These are phyloP conservation scores for Pochonia chlamydosporia DNA, from an alignment of 2,329 filamentous ascomycete genomes.

Conservation along the genomic window DNA sequence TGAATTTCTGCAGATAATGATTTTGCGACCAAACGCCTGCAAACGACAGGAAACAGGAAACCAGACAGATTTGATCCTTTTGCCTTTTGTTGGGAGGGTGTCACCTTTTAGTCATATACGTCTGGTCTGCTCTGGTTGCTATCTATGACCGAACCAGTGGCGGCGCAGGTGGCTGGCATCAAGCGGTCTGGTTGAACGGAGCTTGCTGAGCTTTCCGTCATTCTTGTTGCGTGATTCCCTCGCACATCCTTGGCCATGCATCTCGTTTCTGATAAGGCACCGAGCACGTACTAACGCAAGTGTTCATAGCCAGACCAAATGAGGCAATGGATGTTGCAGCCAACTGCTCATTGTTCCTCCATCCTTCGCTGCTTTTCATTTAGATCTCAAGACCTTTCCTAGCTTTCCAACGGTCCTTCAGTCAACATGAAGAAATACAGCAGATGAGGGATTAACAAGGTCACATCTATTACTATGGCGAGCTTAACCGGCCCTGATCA, in stretches of 20 bases:
- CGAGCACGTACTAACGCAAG: not conserved
- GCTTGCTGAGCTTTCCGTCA: not conserved
- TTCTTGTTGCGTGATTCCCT: slow-evolving; percentile 1
- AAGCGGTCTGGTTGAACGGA: slow-evolving; percentile 5
- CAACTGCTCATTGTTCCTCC: not conserved
- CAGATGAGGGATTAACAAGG: too few relatives aligned
- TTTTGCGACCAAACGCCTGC: not conserved
- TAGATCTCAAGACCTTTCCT: not conserved
- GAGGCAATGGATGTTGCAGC: not conserved
- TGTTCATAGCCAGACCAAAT: not conserved
- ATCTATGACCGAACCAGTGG: not conserved
- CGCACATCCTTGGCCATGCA: not conserved
- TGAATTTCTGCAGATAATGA: not conserved
- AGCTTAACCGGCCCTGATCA: too few relatives aligned
- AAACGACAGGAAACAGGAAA: not conserved
- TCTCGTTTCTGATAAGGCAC: not conserved
- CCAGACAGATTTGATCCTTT: not conserved
- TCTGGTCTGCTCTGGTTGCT: not conserved
- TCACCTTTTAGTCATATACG: slow-evolving; percentile 1
- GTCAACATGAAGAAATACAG: too few relatives aligned
- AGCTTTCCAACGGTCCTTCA: too few relatives aligned
- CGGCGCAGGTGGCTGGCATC: slow-evolving; percentile 1
- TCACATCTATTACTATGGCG: too few relatives aligned
- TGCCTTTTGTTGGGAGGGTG: not conserved
- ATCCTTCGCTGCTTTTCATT: not conserved